Evolutionary conservation across 148 eudicot species (phyloP).

Genomic region (Simmondsia chinensis): DNA sequence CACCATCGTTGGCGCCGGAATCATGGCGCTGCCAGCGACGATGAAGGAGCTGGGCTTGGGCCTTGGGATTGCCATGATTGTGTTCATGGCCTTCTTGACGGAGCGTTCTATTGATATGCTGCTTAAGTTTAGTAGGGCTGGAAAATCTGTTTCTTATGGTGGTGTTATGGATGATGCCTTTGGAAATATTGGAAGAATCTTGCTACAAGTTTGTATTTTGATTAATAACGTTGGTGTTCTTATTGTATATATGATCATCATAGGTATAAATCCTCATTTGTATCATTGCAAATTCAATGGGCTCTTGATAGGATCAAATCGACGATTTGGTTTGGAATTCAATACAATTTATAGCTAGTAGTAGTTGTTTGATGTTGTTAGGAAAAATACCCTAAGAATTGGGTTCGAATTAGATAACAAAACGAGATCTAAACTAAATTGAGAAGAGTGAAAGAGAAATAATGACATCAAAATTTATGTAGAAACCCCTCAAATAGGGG

Average conservation of each 20-base stretch:
- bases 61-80: conserved; percentile 37
- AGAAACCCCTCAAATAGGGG: too few species aligned
- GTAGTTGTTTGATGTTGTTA: too few species aligned
- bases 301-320: not conserved
- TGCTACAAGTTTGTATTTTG: conserved; percentile 44
- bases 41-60: conserved; percentile 63
- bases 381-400: too few species aligned
- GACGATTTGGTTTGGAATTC: too few species aligned
- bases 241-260: conserved; percentile 64
- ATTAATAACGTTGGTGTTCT: conserved; percentile 59
- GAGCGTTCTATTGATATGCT: conserved; percentile 46
- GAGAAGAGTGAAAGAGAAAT: too few species aligned
- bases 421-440: too few species aligned
- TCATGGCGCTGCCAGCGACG: conserved; percentile 79
- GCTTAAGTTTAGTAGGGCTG: conserved; percentile 46
- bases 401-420: too few species aligned
- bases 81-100: conserved; percentile 47
- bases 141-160: conserved; percentile 39
- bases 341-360: too few species aligned
- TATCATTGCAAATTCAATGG: not conserved
- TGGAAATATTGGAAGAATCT: conserved; percentile 36
- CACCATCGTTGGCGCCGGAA: conserved; percentile 75
- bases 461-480: too few species aligned
- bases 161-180: conserved; percentile 54
- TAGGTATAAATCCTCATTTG: conserved; percentile 29